Evolutionary conservation across 768 basidiomycete species (phyloP), one percentile per base, ranked within the genome.

Genomic region (Cubamyces sp.): DNA sequence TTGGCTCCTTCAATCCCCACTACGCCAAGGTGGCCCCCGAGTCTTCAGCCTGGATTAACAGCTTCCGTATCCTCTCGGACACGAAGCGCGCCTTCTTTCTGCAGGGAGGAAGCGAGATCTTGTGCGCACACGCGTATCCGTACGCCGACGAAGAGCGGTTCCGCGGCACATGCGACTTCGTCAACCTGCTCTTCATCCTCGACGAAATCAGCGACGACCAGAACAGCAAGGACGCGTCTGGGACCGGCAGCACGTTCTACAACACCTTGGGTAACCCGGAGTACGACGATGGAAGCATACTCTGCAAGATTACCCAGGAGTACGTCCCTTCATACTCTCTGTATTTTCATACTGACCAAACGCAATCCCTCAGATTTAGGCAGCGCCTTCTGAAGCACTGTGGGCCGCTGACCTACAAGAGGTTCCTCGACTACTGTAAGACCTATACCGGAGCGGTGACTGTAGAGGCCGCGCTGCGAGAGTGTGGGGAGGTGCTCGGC

Each of bases 161-260:
- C 62, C 78, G 86, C 57, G 87, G 81, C 1, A 80, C 78, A 41
- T 87, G 86, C 68, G 87, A 88, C 72, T 85, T 86, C 62, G 80
- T 87, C 61, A 87, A 88, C 67, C 74, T 85, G 14, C 79, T 89
- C 28, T 88, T 86, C 74, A 82, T 85, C 60, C 77, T 87, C 51
- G 88, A 89, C 71, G 87, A 88, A 71, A 79, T 86, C 55, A 87
- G 84, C 71, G 86, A 88, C 64, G 86, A 87, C 61, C 87, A 87
- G 70, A 80, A 75, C 68, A 82, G 82, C 26, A 73, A 74, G 54
- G 87, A 82, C 50, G 87, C 84, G 42, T 77, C 76, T 41, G 74
- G 74, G 23, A 87, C 83, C 28, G 83, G 84, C n/a, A 75, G 80
- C 49, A 76, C 81, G 23, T 83, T 84, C 64, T 73, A 84, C 51